Evolutionary conservation across 2,329 filamentous ascomycete species (phyloP).

Genomic region (Rhynchosporium secalis): DNA sequence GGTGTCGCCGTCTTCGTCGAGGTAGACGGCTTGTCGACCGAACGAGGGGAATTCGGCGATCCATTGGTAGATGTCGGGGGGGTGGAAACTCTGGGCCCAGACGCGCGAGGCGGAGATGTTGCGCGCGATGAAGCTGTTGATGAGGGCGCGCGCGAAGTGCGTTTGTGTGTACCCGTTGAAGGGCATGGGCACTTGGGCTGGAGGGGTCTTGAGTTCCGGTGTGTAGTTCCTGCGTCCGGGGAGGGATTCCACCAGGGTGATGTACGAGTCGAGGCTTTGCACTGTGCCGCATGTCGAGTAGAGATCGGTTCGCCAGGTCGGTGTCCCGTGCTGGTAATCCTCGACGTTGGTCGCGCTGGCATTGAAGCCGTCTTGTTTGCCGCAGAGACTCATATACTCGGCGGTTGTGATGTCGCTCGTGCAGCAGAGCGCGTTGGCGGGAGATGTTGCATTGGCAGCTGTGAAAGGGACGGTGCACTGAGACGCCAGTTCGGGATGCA

Average conservation of each 20-base stretch:
- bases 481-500: constrained; percentile 20
- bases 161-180: constrained; percentile 32
- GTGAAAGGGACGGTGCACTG: constrained; percentile 29
- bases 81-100: constrained; percentile 26
- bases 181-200: constrained; percentile 25
- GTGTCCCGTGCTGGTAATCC: constrained; percentile 27
- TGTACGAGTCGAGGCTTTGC: constrained; percentile 26
- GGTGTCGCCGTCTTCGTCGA: constrained; percentile 26
- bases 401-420: constrained; percentile 29
- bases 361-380: constrained; percentile 31
- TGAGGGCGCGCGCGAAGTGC: constrained; percentile 28
- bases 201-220: constrained; percentile 29
- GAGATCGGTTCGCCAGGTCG: constrained; percentile 28
- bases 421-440: constrained; percentile 28
- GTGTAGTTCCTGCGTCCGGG: constrained; percentile 28
- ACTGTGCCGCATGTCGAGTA: constrained; percentile 30
- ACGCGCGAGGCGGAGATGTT: constrained; percentile 26
- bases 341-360: constrained; percentile 24
- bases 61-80: constrained; percentile 29
- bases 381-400: constrained; percentile 28
- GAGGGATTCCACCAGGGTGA: constrained; percentile 28
- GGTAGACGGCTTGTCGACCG: constrained; percentile 28
- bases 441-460: constrained; percentile 19
- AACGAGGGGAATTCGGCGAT: constrained; percentile 27
- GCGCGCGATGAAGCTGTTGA: constrained; percentile 26